Base-by-base conservation (phyloP, 2,329 filamentous ascomycete genomes). In the Neopestalotiopsis clavispora region DNA sequence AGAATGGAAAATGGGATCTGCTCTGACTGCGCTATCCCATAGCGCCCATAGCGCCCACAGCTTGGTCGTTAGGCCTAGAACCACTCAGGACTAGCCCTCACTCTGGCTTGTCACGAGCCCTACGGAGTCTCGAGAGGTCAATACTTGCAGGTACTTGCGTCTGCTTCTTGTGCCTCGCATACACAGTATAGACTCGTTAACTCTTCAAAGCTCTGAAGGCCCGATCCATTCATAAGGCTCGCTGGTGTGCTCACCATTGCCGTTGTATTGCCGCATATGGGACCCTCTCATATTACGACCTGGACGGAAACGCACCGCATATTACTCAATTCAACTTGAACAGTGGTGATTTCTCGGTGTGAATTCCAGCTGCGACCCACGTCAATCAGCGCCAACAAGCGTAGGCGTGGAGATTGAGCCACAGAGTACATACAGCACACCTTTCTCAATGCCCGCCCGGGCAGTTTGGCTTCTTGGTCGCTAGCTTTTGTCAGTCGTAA, bases 1-100 rank as follows among this genome's bases (percentile, higher is more conserved):
- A 34, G 23, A 59, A 30, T 59, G 23, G 23, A 34, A 59, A 59
- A 59, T 59, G 57, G 10, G 20, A 59, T 59, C 57, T 59, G 23
- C 20, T 28, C 57, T 52, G 14, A 52, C 57, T 34, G 30, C 57
- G 57, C 57, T 59, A 59, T 59, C 23, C 30, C 30, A n/a, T 30
- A 59, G 57, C 28, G 30, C 23, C 30, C 30, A n/a, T 30, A 59
- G 57, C 28, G 30, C 23, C 20, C 23, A 59, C 30, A 59, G 30
- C 23, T 34, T 34, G 30, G 30, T 28, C 4, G 57, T 17, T 17
- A 30, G 30, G 23, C 57, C 30, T 34, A 23, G 30, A 32, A 17
- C 57, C 13, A 30, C 13, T 56, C 49, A 56, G 49, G 49, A 23
- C 49, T 56, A n/a, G 49, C 20, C 34, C 6, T 38, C 34, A 10